Evolutionary conservation across 2,329 filamentous ascomycete genomes (phyloP), one percentile per base, ranked within the genome.

Genomic region (Rosellinia necatrix): DNA sequence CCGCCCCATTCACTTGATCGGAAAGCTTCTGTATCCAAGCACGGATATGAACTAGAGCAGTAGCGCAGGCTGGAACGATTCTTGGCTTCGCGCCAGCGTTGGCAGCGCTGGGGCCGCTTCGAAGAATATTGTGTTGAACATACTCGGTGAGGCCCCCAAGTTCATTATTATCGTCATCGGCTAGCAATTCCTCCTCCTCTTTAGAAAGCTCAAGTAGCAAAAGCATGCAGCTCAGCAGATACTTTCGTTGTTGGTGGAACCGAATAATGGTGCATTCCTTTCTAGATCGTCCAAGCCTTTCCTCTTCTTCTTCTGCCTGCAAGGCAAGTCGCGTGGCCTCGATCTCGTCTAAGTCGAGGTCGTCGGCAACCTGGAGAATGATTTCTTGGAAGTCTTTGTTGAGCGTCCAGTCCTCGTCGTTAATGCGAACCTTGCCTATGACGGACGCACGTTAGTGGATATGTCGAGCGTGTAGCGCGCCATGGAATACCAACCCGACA

Each of bases 371-470:
- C 66, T 91, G 84, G 27, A 96, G 79, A 21, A 87, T 84, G 64
- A 88, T 86, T 72, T 96, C 88, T 69, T 93, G 86, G 74, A 99
- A 97, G 60, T 91, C 87, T 53, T 90, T 83, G 74, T 96, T 97
- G 76, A 99, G 79, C 19, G 81, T 78, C 72, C 91, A 97, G 67
- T 92, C 85, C 29, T 84, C 81, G 60, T 86, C 88, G 64, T 84
- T 83, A 56, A 96, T 75, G 29, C 78, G 84, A 64, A 97, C 80
- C 70, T 90, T 92, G 55, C 90, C 92, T 94, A 64, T 60, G 22
- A 9, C 27, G n/a, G 22, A 38, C 19, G 12, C 27, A 10, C 24
- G 47, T 62, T 48, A 62, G 57, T 37, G 22, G 32, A 35, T 34
- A 49, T 12, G 9, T 13, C 29, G 13, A 32, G 8, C 5, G 30